phyloP scores from a whole-genome alignment of 441 rosid species.

The Syzygium syzygioides region DNA sequence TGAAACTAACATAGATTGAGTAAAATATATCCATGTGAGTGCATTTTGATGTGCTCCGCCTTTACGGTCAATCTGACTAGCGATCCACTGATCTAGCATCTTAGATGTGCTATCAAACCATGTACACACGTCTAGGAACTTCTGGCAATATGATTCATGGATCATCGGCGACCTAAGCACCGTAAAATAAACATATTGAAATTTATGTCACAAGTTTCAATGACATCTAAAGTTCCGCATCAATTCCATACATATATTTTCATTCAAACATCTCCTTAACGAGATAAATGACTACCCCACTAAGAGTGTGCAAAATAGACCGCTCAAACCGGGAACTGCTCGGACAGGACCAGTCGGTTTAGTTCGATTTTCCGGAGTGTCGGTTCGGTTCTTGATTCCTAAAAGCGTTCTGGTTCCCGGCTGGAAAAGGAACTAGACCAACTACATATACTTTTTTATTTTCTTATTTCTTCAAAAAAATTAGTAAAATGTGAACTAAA shows the following conservation, averaged over 20 bases:
- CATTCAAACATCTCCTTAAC: background rate
- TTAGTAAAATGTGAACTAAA: no score
- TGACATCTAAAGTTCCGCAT: background rate
- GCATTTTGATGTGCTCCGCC: background rate
- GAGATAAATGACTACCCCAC: background rate
- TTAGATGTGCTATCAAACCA: background rate
- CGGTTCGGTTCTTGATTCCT: no score
- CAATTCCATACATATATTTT: background rate
- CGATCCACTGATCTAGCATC: background rate
- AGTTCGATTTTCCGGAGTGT: no score
- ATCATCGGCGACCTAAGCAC: background rate
- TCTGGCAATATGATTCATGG: background rate
- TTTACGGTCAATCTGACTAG: background rate
- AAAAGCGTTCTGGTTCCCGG: no score
- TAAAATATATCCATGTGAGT: background rate
- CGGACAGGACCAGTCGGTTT: no score
- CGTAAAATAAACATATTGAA: background rate
- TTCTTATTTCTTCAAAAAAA: no score
- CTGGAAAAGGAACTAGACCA: no score
- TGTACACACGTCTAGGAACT: background rate
- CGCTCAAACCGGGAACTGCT: accelerated
- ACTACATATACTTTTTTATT: no score
- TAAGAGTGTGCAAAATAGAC: no score
- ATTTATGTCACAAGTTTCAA: background rate
- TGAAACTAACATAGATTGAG: background rate